Evolutionary conservation across 129 eudicot species (phyloP).

Genomic region (Pulicaria dysenterica): DNA sequence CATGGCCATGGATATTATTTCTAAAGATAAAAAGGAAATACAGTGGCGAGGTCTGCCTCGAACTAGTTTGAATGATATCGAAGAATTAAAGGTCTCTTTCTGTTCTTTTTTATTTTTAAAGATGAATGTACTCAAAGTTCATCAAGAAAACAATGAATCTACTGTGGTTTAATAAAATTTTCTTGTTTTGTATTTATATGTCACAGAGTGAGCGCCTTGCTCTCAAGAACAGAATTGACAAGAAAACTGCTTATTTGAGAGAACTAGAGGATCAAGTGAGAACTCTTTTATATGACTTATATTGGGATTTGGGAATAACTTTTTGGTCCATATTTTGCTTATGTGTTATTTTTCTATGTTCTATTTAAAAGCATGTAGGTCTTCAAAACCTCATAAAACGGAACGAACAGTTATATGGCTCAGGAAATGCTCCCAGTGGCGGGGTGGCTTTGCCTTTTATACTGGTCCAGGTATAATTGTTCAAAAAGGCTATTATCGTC

Average conservation of each 20-base stretch:
- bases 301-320: background rate
- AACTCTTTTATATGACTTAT: slow-evolving; percentile 3
- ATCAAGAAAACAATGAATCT: background rate
- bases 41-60: slow-evolving; percentile 60
- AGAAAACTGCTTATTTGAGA: slow-evolving; percentile 70
- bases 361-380: slow-evolving; percentile 51
- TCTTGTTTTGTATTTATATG: slow-evolving; percentile 8
- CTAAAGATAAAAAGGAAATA: slow-evolving; percentile 78
- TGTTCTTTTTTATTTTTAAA: background rate
- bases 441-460: slow-evolving; percentile 93
- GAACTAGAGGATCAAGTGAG: slow-evolving; percentile 89
- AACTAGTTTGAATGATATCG: slow-evolving; percentile 55
- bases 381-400: slow-evolving; percentile 68
- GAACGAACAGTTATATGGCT: slow-evolving; percentile 69
- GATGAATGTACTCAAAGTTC: background rate
- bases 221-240: slow-evolving; percentile 60
- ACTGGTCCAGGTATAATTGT: slow-evolving; percentile 67
- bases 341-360: background rate
- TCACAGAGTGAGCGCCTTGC: slow-evolving; percentile 67
- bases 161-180: slow-evolving; percentile 7
- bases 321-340: slow-evolving; percentile 1
- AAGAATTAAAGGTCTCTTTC: slow-evolving; percentile 61
- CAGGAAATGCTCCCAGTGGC: slow-evolving; percentile 70
- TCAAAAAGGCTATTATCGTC: slow-evolving; percentile 15
- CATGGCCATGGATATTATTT: slow-evolving; percentile 88